Percentiles rank a stretch among this genome's conserved stretches.
Evolutionary conservation across 116 monocot genomes (phyloP).

Genomic region (Cymodocea nodosa): DNA sequence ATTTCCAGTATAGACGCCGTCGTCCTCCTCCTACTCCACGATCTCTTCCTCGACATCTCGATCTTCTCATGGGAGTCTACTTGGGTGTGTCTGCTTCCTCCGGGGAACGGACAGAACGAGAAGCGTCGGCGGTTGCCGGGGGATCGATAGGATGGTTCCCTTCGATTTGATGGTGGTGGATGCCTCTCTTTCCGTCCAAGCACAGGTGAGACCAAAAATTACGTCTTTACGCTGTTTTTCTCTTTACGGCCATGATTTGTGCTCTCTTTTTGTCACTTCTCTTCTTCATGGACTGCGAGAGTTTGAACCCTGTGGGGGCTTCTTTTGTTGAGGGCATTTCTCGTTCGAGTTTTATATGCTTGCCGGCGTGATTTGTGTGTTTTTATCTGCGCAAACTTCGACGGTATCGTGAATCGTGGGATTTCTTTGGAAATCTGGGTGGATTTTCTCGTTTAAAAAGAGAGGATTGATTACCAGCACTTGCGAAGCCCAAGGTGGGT

Average conservation of each 20-base stretch:
- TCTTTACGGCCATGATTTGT: not conserved
- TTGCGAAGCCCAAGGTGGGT: not conserved
- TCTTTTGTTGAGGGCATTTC: not conserved
- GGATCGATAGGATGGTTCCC: slow-evolving; percentile 1
- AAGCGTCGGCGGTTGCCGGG: not conserved
- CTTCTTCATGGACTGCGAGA: too few species aligned
- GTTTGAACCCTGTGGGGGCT: too few species aligned
- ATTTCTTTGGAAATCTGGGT: slow-evolving; percentile 3
- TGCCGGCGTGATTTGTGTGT: not conserved
- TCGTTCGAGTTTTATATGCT: too few species aligned
- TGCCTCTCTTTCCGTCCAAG: not conserved
- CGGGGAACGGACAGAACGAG: not conserved
- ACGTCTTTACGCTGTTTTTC: not conserved
- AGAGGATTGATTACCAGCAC: not conserved
- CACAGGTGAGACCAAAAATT: not conserved
- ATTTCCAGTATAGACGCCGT: too few species aligned
- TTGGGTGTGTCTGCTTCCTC: too few species aligned
- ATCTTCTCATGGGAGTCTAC: not conserved
- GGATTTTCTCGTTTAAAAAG: not conserved
- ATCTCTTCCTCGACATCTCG: not conserved
- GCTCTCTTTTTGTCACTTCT: not conserved
- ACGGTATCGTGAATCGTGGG: slow-evolving; percentile 1
- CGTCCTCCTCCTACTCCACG: not conserved
- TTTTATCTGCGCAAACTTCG: not conserved
- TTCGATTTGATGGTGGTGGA: not conserved